Conservation (phyloP, 2,329 filamentous ascomycete species). For the Claviceps purpurea region DNA sequence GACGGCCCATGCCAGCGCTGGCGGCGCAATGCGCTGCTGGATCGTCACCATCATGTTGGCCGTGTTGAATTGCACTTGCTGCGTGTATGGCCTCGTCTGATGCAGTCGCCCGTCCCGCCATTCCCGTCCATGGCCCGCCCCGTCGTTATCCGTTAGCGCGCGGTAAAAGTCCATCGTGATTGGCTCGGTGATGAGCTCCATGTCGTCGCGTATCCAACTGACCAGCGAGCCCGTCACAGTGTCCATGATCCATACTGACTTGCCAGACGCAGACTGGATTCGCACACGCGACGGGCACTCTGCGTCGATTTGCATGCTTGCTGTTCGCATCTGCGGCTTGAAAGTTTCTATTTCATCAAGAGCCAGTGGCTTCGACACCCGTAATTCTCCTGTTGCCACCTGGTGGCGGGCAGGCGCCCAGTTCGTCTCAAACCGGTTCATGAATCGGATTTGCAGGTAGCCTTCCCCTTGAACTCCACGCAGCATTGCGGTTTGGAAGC, state of each 20-base stretch:
- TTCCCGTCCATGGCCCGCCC: conserved; percentile 39
- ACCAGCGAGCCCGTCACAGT: conserved; percentile 27
- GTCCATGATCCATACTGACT: conserved; percentile 30
- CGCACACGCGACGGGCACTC: conserved; percentile 12
- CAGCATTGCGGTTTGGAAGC: conserved; percentile 14
- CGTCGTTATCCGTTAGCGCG: conserved; percentile 53
- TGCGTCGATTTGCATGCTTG: conserved; percentile 10
- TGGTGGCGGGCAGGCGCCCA: conserved; percentile 41
- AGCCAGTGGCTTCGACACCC: conserved; percentile 21
- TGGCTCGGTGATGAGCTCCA: conserved; percentile 31
- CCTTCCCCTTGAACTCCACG: conserved; percentile 20
- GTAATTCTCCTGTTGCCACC: conserved; percentile 36
- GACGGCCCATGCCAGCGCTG: conserved; percentile 47
- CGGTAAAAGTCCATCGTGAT: conserved; percentile 45
- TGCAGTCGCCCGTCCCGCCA: conserved; percentile 39
- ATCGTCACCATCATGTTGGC: conserved; percentile 28
- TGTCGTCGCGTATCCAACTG: conserved; percentile 23
- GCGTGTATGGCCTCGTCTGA: conserved; percentile 30
- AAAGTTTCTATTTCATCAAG: conserved; percentile 12
- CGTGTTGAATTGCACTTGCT: conserved; percentile 20
- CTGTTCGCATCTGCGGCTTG: conserved; percentile 9
- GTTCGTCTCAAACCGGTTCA: conserved; percentile 24
- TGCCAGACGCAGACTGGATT: conserved; percentile 21
- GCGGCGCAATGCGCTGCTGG: conserved; percentile 44
- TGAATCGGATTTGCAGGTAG: conserved; percentile 37